phyloP scores from a whole-genome alignment of 2,329 filamentous ascomycete species.

The Penicillium nordicum region DNA sequence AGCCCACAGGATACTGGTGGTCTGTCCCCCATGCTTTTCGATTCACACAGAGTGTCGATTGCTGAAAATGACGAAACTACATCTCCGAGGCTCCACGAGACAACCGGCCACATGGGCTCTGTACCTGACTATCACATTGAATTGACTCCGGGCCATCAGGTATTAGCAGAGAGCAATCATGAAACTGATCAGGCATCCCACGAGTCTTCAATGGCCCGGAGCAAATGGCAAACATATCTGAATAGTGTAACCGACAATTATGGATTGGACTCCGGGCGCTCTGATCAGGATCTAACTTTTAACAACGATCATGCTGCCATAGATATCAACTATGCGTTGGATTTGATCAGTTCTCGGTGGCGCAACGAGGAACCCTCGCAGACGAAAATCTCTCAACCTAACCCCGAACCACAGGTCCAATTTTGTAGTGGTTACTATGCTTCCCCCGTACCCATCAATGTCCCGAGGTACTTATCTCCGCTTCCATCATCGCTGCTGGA shows the following conservation, averaged over 20 bases:
- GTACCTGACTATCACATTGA: constrained; percentile 1
- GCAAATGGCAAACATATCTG: constrained; percentile 32
- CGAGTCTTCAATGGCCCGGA: constrained; percentile 21
- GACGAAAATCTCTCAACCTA: neutral
- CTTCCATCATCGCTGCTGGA: constrained; percentile 58
- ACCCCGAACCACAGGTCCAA: constrained; percentile 26
- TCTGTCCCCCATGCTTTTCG: constrained; percentile 10
- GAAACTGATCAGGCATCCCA: constrained; percentile 6
- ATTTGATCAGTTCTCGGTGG: constrained; percentile 23
- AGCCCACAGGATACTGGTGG: neutral
- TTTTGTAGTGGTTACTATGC: constrained; percentile 67
- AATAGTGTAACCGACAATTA: constrained; percentile 48
- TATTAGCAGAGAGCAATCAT: neutral
- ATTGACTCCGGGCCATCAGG: constrained; percentile 3
- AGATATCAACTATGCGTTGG: constrained; percentile 45
- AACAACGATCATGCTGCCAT: constrained; percentile 71
- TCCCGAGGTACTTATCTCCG: constrained; percentile 55
- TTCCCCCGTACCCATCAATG: constrained; percentile 63
- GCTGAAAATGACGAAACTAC: neutral
- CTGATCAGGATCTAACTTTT: constrained; percentile 65
- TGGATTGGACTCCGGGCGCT: constrained; percentile 67
- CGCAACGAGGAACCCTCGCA: constrained; percentile 8
- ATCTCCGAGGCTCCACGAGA: constrained; percentile 3
- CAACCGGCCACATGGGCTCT: neutral
- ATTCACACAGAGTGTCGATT: constrained; percentile 5